phyloP scores from a whole-genome alignment of 768 basidiomycete genomes.

The Boletus rubescentipes region DNA sequence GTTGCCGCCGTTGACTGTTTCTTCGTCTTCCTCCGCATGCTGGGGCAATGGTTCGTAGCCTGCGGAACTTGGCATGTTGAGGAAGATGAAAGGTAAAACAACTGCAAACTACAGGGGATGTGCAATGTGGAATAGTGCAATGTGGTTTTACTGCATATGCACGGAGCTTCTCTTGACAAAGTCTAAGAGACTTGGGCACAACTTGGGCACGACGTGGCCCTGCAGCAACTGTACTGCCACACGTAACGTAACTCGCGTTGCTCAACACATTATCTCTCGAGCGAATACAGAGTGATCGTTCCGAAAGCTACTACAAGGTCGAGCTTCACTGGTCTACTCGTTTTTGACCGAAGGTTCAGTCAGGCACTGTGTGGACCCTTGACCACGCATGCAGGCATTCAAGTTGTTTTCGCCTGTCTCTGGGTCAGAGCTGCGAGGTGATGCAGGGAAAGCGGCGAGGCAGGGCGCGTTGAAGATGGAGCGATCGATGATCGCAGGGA shows the following conservation, averaged over 20 bases:
- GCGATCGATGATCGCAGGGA: slow-evolving; percentile 45
- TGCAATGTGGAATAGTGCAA: slow-evolving; percentile 11
- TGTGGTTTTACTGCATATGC: slow-evolving; percentile 17
- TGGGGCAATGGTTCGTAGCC: slow-evolving; percentile 50
- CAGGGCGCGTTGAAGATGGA: slow-evolving; percentile 50
- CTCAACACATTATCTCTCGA: neutral
- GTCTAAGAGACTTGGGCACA: slow-evolving; percentile 9
- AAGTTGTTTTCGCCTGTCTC: slow-evolving; percentile 8
- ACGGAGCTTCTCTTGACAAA: neutral
- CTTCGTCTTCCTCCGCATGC: slow-evolving; percentile 39
- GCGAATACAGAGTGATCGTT: neutral
- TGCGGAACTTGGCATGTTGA: slow-evolving; percentile 42
- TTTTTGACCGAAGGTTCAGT: neutral
- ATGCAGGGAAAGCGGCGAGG: slow-evolving; percentile 24
- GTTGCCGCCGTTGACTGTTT: slow-evolving; percentile 36
- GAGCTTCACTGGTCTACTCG: neutral
- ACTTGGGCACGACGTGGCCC: neutral
- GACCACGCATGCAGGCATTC: neutral
- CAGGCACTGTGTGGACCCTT: neutral
- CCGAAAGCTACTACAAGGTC: neutral
- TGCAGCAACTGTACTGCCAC: slow-evolving; percentile 23
- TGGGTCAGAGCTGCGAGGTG: neutral
- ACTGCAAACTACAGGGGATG: neutral
- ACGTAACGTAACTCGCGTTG: slow-evolving; percentile 1
- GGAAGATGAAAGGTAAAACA: neutral